phyloP scores from a whole-genome alignment of 495 filamentous ascomycete genomes.

The Echria macrotheca region DNA sequence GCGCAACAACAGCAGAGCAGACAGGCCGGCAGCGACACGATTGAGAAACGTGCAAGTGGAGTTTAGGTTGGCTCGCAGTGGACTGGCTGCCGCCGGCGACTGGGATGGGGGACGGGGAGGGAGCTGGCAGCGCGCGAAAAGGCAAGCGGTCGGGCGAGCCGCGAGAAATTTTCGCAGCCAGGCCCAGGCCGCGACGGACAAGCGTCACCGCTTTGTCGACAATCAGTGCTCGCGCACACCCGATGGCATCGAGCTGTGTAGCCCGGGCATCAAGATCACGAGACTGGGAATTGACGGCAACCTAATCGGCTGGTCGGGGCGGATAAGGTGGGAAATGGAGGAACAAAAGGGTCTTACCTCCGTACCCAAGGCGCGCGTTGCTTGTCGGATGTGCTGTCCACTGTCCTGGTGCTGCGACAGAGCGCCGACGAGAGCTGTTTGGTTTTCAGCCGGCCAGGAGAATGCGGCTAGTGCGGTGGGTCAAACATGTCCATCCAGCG shows the following conservation, averaged over 20 bases:
- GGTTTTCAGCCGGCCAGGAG: constrained; percentile 25
- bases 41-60: constrained; percentile 19
- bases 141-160: constrained; percentile 18
- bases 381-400: constrained; percentile 28
- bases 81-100: constrained; percentile 8
- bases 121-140: constrained; percentile 3
- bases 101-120: constrained; percentile 14
- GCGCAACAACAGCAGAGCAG: neutral
- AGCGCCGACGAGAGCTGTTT: constrained; percentile 23
- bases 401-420: constrained; percentile 22
- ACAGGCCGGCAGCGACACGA: neutral
- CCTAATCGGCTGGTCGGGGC: constrained; percentile 29
- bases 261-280: constrained; percentile 25
- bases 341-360: constrained; percentile 36
- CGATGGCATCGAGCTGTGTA: constrained; percentile 19
- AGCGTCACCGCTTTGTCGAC: constrained; percentile 16
- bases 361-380: constrained; percentile 29
- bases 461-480: constrained; percentile 21
- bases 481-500: constrained; percentile 9
- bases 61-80: constrained; percentile 6
- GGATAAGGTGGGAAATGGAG: constrained; percentile 28
- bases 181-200: constrained; percentile 8
- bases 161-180: constrained; percentile 31
- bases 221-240: constrained; percentile 23
- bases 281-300: constrained; percentile 22